These are phyloP conservation scores for Patellifolia procumbens DNA, from an alignment of 179 eudicot species.

Conservation along the genomic window DNA sequence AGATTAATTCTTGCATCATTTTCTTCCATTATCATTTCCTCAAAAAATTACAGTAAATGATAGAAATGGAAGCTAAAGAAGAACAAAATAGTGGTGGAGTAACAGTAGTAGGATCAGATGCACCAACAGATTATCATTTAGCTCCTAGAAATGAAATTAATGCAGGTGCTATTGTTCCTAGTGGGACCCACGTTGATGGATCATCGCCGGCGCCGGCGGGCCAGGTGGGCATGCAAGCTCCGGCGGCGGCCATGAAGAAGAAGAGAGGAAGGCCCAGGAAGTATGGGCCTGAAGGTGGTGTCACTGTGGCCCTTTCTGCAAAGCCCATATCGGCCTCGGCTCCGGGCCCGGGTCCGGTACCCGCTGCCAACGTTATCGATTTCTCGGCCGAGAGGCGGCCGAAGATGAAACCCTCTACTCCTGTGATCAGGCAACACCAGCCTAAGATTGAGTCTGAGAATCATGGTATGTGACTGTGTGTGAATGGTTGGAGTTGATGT, in stretches of 20 bases:
- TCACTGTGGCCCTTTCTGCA: slow-evolving; percentile 54
- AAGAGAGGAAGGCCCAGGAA: slow-evolving; percentile 95
- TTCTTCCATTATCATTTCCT: slow-evolving; percentile 12
- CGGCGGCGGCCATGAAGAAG: slow-evolving; percentile 47
- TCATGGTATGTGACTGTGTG: slow-evolving; percentile 39
- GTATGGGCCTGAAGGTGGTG: slow-evolving; percentile 78
- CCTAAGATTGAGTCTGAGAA: slow-evolving; percentile 50
- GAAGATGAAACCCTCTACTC: slow-evolving; percentile 48
- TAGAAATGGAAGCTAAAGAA: slow-evolving; percentile 58
- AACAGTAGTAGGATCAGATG: slow-evolving; percentile 88
- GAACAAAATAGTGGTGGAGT: slow-evolving; percentile 57
- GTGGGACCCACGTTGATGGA: slow-evolving; percentile 36
- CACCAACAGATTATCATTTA: slow-evolving; percentile 78
- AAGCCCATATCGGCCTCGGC: slow-evolving; percentile 69
- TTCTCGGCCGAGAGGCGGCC: slow-evolving; percentile 71
- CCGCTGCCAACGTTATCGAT: slow-evolving; percentile 58
- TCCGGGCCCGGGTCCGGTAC: slow-evolving; percentile 32
- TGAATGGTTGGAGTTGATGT: background rate
- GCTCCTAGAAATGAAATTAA: slow-evolving; percentile 59
- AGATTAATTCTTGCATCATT: background rate
- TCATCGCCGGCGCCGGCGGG: slow-evolving; percentile 37
- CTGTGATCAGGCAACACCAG: slow-evolving; percentile 47
- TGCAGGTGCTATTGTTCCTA: slow-evolving; percentile 33
- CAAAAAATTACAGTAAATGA: background rate
- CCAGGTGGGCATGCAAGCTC: slow-evolving; percentile 31